Percentiles rank a stretch among this genome's conserved stretches.
Conservation (phyloP, 2,329 filamentous ascomycete species). For the Trichoderma sp. region DNA sequence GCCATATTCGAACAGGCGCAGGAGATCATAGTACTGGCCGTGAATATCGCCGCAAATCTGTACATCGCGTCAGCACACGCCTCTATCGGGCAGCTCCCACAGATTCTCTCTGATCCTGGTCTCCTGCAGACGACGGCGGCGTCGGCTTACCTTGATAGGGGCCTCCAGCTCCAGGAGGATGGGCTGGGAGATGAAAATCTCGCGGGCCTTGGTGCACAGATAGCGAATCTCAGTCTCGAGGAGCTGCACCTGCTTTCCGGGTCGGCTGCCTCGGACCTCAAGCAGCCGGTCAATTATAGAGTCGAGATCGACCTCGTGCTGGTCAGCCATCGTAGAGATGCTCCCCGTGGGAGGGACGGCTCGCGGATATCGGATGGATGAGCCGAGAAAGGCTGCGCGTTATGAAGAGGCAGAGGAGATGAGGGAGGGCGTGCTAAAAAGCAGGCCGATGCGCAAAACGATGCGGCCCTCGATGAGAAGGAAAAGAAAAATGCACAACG, state of each 20-base stretch:
- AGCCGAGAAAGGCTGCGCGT: constrained; percentile 37
- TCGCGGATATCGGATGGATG: constrained; percentile 36
- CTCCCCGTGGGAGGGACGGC: constrained; percentile 45
- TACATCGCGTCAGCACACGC: background rate
- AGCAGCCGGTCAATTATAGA: constrained; percentile 98
- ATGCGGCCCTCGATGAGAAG: constrained; percentile 35
- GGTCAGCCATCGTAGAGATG: constrained; percentile 59
- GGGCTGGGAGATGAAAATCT: constrained; percentile 99
- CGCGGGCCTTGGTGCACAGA: constrained; percentile 96
- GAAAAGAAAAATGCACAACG: constrained; percentile 24
- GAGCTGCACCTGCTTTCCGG: constrained; percentile 97
- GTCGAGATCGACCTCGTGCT: constrained; percentile 94
- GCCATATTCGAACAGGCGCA: constrained; percentile 96
- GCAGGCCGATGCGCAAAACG: constrained; percentile 38
- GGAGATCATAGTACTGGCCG: constrained; percentile 97
- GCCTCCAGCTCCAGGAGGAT: constrained; percentile 97
- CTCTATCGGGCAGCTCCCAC: background rate
- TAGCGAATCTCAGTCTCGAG: constrained; percentile 95
- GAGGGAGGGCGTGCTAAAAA: constrained; percentile 32
- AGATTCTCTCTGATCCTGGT: too few species aligned
- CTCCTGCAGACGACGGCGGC: background rate
- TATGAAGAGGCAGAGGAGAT: constrained; percentile 26
- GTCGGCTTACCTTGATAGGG: constrained; percentile 84
- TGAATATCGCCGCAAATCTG: constrained; percentile 99
- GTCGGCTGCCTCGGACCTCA: constrained; percentile 95